A percentile compares a stretch with the other conserved stretches of the same genome.
Conservation (phyloP, 352 stramenopile genomes). For the Phytophthora hybrid region DNA sequence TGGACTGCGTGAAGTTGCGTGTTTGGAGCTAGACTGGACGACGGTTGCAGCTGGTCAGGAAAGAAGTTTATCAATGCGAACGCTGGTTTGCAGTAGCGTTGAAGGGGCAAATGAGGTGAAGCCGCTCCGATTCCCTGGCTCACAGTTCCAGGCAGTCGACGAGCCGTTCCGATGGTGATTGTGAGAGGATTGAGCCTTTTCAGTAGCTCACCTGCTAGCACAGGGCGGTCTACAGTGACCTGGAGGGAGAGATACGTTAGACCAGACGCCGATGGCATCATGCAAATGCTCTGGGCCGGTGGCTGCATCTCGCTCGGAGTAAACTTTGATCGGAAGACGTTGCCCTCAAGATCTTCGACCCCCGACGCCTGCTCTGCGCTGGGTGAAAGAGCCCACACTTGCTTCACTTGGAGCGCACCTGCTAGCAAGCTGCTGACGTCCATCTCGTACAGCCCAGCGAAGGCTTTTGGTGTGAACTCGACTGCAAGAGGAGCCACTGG, state of each 20-base stretch:
- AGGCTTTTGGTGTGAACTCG: slow-evolving; percentile 36
- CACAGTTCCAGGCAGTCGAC: slow-evolving; percentile 59
- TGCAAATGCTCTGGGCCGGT: slow-evolving; percentile 39
- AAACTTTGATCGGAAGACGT: slow-evolving; percentile 3
- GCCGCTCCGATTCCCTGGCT: slow-evolving; percentile 23
- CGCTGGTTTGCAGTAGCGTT: slow-evolving; percentile 57
- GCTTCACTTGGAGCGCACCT: slow-evolving; percentile 48
- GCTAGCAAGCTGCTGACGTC: slow-evolving; percentile 65
- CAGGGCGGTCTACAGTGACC: slow-evolving; percentile 55
- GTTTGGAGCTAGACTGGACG: not conserved
- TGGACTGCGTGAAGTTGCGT: slow-evolving; percentile 14
- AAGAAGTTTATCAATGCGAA: slow-evolving; percentile 71
- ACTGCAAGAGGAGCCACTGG: slow-evolving; percentile 14
- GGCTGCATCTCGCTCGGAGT: slow-evolving; percentile 18
- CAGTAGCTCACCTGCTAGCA: slow-evolving; percentile 50
- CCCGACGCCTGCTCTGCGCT: not conserved
- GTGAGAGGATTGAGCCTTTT: slow-evolving; percentile 76
- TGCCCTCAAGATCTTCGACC: not conserved
- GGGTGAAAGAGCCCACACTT: slow-evolving; percentile 45
- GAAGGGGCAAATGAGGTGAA: slow-evolving; percentile 52
- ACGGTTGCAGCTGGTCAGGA: slow-evolving; percentile 35
- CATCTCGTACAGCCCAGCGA: slow-evolving; percentile 66
- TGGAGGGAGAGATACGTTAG: slow-evolving; percentile 62
- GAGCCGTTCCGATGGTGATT: slow-evolving; percentile 54
- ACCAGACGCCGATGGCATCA: slow-evolving; percentile 34